Base-by-base conservation (phyloP, 2,329 filamentous ascomycete species). In the Fusarium beomiforme region DNA sequence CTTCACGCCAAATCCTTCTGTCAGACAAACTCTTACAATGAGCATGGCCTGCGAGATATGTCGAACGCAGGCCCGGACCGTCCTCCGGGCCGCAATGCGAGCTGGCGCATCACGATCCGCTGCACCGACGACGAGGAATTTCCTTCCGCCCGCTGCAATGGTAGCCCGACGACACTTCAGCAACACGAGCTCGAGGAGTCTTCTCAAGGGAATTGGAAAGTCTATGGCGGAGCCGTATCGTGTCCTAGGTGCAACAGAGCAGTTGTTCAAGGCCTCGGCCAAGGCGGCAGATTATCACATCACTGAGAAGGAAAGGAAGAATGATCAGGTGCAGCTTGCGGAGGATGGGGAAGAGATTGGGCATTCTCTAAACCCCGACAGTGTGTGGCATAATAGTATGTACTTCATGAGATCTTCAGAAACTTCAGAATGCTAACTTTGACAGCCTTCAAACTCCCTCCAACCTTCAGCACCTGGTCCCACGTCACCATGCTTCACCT, bases 401-500 rank as follows among this genome's bases (percentile, higher is more conserved):
- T 81, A 44, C 24, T 29, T 17, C 6, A 8, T 2, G 29, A 29
- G 8, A 29, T 29, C 29, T 29, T 29, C 3, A 29, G 29, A 10
- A 33, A 39, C 21, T 26, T 34, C 21, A n/a, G 33, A 13, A 8
- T 33, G 29, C 68, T 71, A 31, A 69, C 16, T 31, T 34, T 14
- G n/a, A 58, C 76, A 97, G 93, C 91, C 55, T 89, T 97, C 70
- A 89, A 89, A 29, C 89, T 99, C 21, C 86, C 88, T 34, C 93
- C 94, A 2, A 98, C 94, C 1, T 99, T 99, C 82, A 95, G 91
- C 79, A 95, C 93, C 61, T 99, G 96, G 96, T 93, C 94, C 23
- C 95, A 98, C 82, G 91, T 98, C 46, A 96, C 95, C 37, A 97
- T 97, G 87, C 88, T 99, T 64, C 95, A 99, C 85, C 92, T 99